phyloP scores from a whole-genome alignment of 257 asterid species.

The Apocynum venetum region DNA sequence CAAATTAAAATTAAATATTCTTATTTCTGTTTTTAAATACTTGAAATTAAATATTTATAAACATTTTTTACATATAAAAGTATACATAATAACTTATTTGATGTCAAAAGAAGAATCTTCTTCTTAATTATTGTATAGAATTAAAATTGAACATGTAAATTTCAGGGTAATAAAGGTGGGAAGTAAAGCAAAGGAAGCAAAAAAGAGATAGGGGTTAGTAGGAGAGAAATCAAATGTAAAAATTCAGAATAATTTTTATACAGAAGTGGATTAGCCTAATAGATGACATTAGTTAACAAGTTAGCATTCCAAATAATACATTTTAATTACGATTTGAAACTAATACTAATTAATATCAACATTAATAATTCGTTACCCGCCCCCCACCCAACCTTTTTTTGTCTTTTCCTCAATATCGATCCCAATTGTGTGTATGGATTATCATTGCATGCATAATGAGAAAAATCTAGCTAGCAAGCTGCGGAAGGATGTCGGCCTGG shows the following conservation, averaged over 20 bases:
- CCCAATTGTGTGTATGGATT: background rate
- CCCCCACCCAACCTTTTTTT: background rate
- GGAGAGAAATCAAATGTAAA: too few species aligned
- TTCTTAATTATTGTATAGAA: too few species aligned
- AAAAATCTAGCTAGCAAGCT: background rate
- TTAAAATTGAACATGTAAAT: too few species aligned
- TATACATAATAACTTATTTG: too few species aligned
- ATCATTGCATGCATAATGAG: conserved; percentile 4
- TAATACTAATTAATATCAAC: background rate
- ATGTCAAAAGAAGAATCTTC: too few species aligned
- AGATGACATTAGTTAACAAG: background rate
- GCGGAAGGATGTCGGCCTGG: conserved; percentile 5
- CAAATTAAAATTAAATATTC: too few species aligned
- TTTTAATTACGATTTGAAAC: background rate
- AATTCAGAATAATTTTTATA: background rate
- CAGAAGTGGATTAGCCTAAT: background rate
- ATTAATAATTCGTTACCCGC: background rate
- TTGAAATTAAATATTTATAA: too few species aligned
- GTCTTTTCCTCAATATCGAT: background rate
- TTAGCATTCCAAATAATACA: background rate
- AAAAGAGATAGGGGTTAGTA: too few species aligned
- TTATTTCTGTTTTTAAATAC: too few species aligned
- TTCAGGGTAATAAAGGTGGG: too few species aligned
- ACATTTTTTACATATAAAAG: too few species aligned
- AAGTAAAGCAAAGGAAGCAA: too few species aligned